Evolutionary conservation across 2,329 filamentous ascomycete species (phyloP).

Genomic region (Bipolaris cookei): DNA sequence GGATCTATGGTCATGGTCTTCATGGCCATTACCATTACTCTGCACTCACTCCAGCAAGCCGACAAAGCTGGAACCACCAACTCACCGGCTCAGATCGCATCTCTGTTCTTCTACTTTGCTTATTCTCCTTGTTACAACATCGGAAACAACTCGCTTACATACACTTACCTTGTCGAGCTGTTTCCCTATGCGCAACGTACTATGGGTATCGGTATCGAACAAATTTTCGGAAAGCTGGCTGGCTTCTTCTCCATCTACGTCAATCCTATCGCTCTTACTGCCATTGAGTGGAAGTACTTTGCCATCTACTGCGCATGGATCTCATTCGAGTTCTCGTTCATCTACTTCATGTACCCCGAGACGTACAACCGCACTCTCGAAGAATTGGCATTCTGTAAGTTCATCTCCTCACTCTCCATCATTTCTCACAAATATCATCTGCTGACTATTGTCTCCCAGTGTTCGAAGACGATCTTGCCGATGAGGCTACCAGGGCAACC

Average conservation of each 20-base stretch:
- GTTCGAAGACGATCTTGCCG: constrained; percentile 45
- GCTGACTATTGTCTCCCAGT: constrained; percentile 30
- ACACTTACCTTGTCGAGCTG: constrained; percentile 66
- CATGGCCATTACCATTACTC: constrained; percentile 62
- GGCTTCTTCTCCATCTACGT: constrained; percentile 58
- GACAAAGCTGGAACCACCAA: constrained; percentile 32
- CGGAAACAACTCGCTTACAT: constrained; percentile 70
- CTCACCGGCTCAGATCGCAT: constrained; percentile 48
- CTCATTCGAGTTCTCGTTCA: constrained; percentile 59
- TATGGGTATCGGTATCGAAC: constrained; percentile 65
- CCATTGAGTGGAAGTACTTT: constrained; percentile 62
- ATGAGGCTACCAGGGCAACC: constrained; percentile 41
- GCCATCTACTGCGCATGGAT: constrained; percentile 64
- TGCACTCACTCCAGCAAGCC: constrained; percentile 54
- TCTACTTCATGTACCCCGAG: constrained; percentile 68
- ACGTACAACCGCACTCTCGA: constrained; percentile 63
- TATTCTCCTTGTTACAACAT: constrained; percentile 67
- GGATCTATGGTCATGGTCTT: constrained; percentile 60
- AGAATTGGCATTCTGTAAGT: constrained; percentile 62
- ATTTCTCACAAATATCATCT: neutral
- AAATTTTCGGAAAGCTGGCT: constrained; percentile 60
- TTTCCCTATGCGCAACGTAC: constrained; percentile 65
- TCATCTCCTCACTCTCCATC: neutral
- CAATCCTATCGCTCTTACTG: constrained; percentile 64
- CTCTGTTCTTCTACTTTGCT: constrained; percentile 65